Conservation (phyloP, 2,329 filamentous ascomycete genomes). For the Fusarium poae region DNA sequence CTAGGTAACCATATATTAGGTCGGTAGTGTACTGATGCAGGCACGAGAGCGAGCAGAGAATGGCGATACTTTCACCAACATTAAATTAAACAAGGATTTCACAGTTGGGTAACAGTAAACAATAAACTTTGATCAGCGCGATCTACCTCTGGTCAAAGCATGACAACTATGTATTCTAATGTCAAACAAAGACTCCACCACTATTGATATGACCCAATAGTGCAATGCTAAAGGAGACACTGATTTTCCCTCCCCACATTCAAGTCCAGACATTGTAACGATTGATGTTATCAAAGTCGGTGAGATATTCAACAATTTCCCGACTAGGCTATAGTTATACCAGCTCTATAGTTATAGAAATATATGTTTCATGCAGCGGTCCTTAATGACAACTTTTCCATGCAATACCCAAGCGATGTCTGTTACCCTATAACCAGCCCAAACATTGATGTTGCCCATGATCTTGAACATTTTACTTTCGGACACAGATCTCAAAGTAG, state of each 20-base stretch:
- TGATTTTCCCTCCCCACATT: not conserved
- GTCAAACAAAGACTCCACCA: not conserved
- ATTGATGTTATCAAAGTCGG: not conserved
- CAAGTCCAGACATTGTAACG: not conserved
- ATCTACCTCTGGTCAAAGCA: not conserved
- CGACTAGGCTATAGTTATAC: not conserved
- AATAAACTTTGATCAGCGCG: slow-evolving; percentile 3
- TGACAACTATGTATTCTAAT: slow-evolving; percentile 2
- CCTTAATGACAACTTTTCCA: not conserved
- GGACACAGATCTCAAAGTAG: slow-evolving; percentile 14
- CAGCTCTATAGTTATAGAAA: not conserved
- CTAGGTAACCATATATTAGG: not conserved
- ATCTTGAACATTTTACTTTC: not conserved
- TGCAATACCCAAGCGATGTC: not conserved
- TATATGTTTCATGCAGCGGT: not conserved
- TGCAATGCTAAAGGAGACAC: not conserved
- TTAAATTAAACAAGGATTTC: slow-evolving; percentile 1
- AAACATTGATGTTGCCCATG: not conserved
- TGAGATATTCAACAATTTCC: not conserved
- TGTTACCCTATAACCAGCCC: slow-evolving; percentile 9
- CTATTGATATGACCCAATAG: not conserved
- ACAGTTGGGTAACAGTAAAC: not conserved
- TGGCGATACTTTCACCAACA: not conserved
- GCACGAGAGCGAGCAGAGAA: not conserved
- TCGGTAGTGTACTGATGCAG: no score